Evolutionary conservation across 2,329 filamentous ascomycete species (phyloP), one percentile per base, ranked within the genome.

Genomic region (Aureobasidium sp.): DNA sequence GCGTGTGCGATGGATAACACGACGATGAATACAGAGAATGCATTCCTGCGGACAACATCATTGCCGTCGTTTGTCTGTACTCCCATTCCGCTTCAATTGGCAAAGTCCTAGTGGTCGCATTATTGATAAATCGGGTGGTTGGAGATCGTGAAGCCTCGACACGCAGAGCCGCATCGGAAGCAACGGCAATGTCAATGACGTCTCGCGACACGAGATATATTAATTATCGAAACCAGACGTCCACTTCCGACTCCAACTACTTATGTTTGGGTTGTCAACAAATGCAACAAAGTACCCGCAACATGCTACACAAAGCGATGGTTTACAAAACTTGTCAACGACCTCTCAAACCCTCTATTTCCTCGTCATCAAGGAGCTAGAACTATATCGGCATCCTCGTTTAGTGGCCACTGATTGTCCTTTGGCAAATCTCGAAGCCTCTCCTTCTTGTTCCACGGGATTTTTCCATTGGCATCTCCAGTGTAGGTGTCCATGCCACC

Each of bases 161-260:
- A 23, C 27, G 53, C 53, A 57, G 53, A 57, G 53, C 40, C 53
- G 53, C 53, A 57, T 57, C 53, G 53, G 53, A 57, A 57, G 40
- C n/a, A 45, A n/a, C 53, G 53, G 53, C 38, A 45, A 27, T 35
- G 17, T 43, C 53, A 45, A 57, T 57, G 53, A 57, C 53, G 53
- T 57, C 17, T 55, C n/a, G 38, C n/a, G 19, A 11, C 53, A 43
- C 27, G 38, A 57, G 11, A 43, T 19, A 17, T 53, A 43, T 43
- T n/a, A n/a, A 25, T 37, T 25, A 31, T 19, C 29, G 2, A n/a
- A 19, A 38, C 33, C 33, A n/a, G 33, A 38, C 49, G 38, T 38
- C 31, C 15, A 53, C 49, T 53, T 38, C 27, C 46, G 21, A 49
- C 25, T 50, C 31, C 13, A 11, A 10, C 33, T 27, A n/a, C 21